These are phyloP conservation scores for Geosmithia putterillii DNA, from an alignment of 2,329 filamentous ascomycete species.

Conservation along the genomic window DNA sequence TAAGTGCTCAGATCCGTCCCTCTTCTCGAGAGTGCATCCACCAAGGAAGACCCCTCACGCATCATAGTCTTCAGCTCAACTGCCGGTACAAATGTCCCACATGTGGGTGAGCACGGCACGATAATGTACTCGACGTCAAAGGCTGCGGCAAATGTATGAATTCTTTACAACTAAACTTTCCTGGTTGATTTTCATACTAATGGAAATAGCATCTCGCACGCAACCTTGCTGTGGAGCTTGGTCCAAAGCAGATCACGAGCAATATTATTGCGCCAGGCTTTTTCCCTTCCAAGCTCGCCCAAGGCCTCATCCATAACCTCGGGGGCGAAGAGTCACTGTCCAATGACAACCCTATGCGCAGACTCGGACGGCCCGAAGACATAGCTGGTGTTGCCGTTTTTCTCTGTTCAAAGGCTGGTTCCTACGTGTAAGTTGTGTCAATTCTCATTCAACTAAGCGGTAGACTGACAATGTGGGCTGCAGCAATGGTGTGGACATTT, in stretches of 20 bases:
- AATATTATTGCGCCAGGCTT: constrained; percentile 59
- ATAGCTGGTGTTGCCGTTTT: constrained; percentile 48
- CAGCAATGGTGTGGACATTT: constrained; percentile 22
- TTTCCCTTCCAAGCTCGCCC: constrained; percentile 57
- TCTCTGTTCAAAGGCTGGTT: constrained; percentile 36
- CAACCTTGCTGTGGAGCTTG: constrained; percentile 58
- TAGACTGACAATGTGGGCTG: constrained; percentile 1
- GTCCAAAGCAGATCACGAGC: constrained; percentile 49
- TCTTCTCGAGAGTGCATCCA: constrained; percentile 31
- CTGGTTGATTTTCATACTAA: neutral
- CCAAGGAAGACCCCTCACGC: constrained; percentile 37
- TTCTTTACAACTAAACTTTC: neutral
- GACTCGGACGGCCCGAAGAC: constrained; percentile 45
- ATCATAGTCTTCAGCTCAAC: constrained; percentile 56
- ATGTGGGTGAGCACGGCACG: constrained; percentile 46
- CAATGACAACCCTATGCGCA: constrained; percentile 37
- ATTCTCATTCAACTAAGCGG: neutral
- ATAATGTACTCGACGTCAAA: constrained; percentile 58
- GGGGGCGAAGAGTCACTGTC: constrained; percentile 43
- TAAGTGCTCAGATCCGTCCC: constrained; percentile 10
- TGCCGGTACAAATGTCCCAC: constrained; percentile 50
- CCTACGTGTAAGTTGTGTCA: constrained; percentile 28
- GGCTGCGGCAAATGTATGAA: constrained; percentile 39
- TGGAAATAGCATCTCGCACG: constrained; percentile 37
- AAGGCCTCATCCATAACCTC: constrained; percentile 46